A percentile compares a stretch with the other conserved stretches of the same genome.
These are phyloP conservation scores for Cotoneaster glaucophyllus DNA, from an alignment of 306 rosid species.

Conservation along the genomic window DNA sequence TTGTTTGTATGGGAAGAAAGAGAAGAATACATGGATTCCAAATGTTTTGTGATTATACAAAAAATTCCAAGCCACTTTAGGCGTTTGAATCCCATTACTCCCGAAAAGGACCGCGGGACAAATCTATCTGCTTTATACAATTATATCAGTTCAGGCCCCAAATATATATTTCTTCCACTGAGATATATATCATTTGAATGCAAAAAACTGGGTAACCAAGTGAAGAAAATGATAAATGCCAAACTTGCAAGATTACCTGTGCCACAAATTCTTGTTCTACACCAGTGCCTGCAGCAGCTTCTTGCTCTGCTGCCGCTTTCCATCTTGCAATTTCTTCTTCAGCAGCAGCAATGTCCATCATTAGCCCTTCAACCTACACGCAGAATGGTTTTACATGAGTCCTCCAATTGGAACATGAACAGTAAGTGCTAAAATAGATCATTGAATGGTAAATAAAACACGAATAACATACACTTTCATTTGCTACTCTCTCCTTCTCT, in stretches of 20 bases:
- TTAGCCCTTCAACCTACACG: constrained; percentile 81
- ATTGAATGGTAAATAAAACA: constrained; percentile 1
- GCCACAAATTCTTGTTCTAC: constrained; percentile 84
- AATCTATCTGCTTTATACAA: neutral
- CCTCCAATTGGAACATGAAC: neutral
- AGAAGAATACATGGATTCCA: neutral
- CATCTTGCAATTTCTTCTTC: constrained; percentile 98
- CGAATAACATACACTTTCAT: constrained; percentile 67
- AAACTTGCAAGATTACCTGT: constrained; percentile 49
- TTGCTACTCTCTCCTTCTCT: constrained; percentile 88
- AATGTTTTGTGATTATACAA: neutral
- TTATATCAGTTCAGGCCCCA: neutral
- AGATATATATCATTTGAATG: neutral
- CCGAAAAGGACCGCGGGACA: neutral
- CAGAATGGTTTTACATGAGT: neutral
- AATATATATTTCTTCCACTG: neutral
- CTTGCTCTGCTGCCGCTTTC: constrained; percentile 98
- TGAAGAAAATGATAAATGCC: neutral
- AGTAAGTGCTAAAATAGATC: neutral
- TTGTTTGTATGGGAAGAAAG: neutral
- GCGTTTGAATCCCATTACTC: neutral
- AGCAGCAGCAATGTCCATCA: constrained; percentile 95
- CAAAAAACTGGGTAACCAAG: neutral
- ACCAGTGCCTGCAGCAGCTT: constrained; percentile 95
- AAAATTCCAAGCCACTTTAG: neutral